phyloP scores from a whole-genome alignment of 2,329 filamentous ascomycete species.

The Ploettnerulaceae sp. region DNA sequence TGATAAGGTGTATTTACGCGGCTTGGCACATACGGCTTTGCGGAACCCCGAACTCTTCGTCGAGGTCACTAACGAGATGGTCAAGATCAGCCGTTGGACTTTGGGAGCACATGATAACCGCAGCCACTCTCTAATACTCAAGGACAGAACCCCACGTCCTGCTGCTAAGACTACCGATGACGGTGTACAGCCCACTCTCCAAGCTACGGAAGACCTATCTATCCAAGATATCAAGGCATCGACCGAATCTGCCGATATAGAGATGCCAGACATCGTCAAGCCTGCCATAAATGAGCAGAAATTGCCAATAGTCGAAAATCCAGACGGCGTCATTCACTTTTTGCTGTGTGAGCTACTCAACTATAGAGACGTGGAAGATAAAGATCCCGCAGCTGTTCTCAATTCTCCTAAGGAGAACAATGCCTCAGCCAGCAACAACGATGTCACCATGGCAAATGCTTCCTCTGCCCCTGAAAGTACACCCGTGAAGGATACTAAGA shows the following conservation, averaged over 20 bases:
- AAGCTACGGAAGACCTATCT: constrained; percentile 34
- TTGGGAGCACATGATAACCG: constrained; percentile 34
- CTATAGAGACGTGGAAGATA: constrained; percentile 89
- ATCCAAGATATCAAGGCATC: constrained; percentile 52
- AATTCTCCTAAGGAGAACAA: constrained; percentile 18
- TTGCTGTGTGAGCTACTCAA: constrained; percentile 86
- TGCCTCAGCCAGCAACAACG: constrained; percentile 18
- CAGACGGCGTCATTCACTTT: constrained; percentile 93
- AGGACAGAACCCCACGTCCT: constrained; percentile 20
- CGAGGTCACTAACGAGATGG: constrained; percentile 77
- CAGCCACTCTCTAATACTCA: constrained; percentile 35
- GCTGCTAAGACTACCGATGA: constrained; percentile 26
- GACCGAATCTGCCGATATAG: constrained; percentile 54
- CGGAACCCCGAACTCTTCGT: constrained; percentile 83
- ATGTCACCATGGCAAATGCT: constrained; percentile 26
- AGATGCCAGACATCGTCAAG: constrained; percentile 62
- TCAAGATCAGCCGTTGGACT: constrained; percentile 64
- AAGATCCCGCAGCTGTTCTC: constrained; percentile 46
- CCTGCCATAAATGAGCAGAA: constrained; percentile 59
- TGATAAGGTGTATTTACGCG: constrained; percentile 66
- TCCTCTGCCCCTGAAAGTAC: constrained; percentile 34
- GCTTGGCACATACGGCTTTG: constrained; percentile 73
- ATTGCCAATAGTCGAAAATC: constrained; percentile 80
- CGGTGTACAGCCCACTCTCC: constrained; percentile 31
- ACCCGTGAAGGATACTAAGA: constrained; percentile 21